Conservation (phyloP, 176 grass and related monocot genomes). For the Sorghum bicolor region Sorghum_bicolor_NCBIv3 NC_012872.2:10863001-10863500, state of each 20-base stretch:
- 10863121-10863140: not conserved
- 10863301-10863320: conserved; percentile 84
- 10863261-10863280: conserved; percentile 28
- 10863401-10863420: conserved; percentile 92
- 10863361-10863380: conserved; percentile 65
- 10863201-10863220: not conserved
- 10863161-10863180: conserved; percentile 24
- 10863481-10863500: conserved; percentile 55
- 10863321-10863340: conserved; percentile 61
- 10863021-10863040: conserved; percentile 3
- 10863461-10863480: conserved; percentile 54
- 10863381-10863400: conserved; percentile 82
- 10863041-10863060: not conserved
- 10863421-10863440: conserved; percentile 85
- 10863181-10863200: conserved; percentile 16
- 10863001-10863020: not conserved
- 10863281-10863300: conserved; percentile 49
- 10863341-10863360: conserved; percentile 48
- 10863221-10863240: not conserved
- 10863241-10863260: conserved; percentile 5
- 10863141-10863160: not conserved
- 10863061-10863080: not conserved
- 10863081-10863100: not conserved
- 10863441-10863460: conserved; percentile 48
- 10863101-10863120: not conserved